Evolutionary conservation across 163 green algal genomes (phyloP), one percentile per base, ranked within the genome.

Genomic region (Scenedesmus sp.): DNA sequence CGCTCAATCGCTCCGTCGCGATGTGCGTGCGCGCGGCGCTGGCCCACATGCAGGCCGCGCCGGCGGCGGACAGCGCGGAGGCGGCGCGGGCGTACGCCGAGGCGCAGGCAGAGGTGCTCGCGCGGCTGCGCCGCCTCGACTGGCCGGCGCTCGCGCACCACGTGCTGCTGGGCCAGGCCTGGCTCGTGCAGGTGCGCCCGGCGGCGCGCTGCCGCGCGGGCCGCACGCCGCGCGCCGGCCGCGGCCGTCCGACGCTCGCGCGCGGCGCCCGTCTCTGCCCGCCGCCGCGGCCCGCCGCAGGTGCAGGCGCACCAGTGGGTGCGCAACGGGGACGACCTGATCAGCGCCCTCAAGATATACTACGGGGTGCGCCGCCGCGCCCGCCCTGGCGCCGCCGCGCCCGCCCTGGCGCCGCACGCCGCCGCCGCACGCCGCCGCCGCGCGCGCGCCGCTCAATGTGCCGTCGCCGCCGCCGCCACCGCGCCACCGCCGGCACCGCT

Each of bases 241-340:
- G n/a, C n/a, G n/a, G n/a, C n/a, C n/a, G n/a, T n/a, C n/a, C n/a
- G n/a, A n/a, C n/a, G n/a, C n/a, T n/a, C n/a, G n/a, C n/a, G n/a
- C n/a, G n/a, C n/a, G n/a, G n/a, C n/a, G n/a, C n/a, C n/a, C n/a
- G n/a, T n/a, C n/a, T n/a, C n/a, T n/a, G n/a, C n/a, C n/a, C n/a
- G n/a, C n/a, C n/a, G n/a, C n/a, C n/a, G n/a, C n/a, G n/a, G n/a
- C n/a, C 34, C 45, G 5, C 17, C 45, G 57, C 76, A 83, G 76
- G 54, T 70, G 13, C 54, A 72, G 15, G 31, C 28, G n/a, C 65
- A 45, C 6, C 60, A 53, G 66, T 83, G 77, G 77, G 42, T 78
- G 10, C 77, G 77, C 33, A 83, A 83, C 18, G 77, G 77, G 2
- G 66, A 83, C 24, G 77, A 83, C n/a, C 48, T 62, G 14, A 3